Evolutionary conservation across 108 stramenopile genomes (phyloP).

Genomic region (Stephanodiscus minutulus): DNA sequence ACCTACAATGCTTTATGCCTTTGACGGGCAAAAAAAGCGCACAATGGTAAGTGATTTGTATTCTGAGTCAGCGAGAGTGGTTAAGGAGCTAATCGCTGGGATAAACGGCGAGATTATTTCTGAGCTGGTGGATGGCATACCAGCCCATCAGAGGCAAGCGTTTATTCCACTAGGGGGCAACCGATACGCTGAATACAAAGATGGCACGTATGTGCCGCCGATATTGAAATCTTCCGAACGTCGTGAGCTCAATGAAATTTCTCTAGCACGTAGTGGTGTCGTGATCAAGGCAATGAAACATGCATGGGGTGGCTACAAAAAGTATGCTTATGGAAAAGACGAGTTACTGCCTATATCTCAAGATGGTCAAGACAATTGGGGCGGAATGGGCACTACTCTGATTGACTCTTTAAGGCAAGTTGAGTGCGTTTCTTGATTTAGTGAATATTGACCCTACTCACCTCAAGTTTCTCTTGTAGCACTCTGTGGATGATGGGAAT

Average conservation of each 20-base stretch:
- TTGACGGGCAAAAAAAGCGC: conserved; percentile 37
- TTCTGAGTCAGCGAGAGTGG: background rate
- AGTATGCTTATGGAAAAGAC: conserved; percentile 49
- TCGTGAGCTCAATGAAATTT: conserved; percentile 33
- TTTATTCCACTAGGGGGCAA: conserved; percentile 56
- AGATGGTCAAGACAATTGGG: conserved; percentile 44
- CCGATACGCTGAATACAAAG: conserved; percentile 66
- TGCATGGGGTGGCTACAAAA: conserved; percentile 49
- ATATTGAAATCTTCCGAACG: conserved; percentile 26
- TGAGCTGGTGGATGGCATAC: conserved; percentile 6
- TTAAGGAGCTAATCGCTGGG: conserved; percentile 25
- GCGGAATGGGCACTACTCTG: conserved; percentile 76
- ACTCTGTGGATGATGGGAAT: conserved; percentile 81
- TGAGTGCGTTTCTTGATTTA: background rate
- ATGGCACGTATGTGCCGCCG: conserved; percentile 31
- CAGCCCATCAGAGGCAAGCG: conserved; percentile 7
- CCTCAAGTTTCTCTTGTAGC: conserved; percentile 26
- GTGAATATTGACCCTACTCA: background rate
- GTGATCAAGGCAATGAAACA: conserved; percentile 43
- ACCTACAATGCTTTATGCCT: conserved; percentile 34
- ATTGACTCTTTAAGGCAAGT: conserved; percentile 69
- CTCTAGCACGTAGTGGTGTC: conserved; percentile 24
- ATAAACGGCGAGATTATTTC: conserved; percentile 16
- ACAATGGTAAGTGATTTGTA: conserved; percentile 1
- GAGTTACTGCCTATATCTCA: conserved; percentile 45